Evolutionary conservation across 805 yeast species (phyloP).

Genomic region (Zygoascus bituminiphila): DNA sequence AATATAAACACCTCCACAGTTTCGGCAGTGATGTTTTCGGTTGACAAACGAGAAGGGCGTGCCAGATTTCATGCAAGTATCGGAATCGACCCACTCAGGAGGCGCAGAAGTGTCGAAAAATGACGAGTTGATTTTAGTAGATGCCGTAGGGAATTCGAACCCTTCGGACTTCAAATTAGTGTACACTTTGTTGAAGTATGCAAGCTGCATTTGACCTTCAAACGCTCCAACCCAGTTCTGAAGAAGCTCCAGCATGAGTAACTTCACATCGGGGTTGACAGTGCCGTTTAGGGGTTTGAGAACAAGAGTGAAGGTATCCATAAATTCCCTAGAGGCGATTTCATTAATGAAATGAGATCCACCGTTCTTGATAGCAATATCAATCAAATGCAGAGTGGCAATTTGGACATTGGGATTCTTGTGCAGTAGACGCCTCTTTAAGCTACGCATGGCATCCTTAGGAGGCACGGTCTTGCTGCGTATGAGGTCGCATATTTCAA

Average conservation of each 20-base stretch:
- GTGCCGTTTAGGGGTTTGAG: slow-evolving; percentile 29
- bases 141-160: slow-evolving; percentile 64
- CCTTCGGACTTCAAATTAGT: slow-evolving; percentile 51
- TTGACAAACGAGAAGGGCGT: slow-evolving; percentile 69
- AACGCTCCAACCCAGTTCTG: slow-evolving; percentile 76
- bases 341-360: slow-evolving; percentile 79
- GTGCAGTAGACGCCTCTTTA: slow-evolving; percentile 65
- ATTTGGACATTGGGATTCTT: slow-evolving; percentile 74
- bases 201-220: slow-evolving; percentile 54
- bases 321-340: slow-evolving; percentile 73
- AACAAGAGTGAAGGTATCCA: slow-evolving; percentile 58
- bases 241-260: slow-evolving; percentile 51
- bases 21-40: slow-evolving; percentile 92
- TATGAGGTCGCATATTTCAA: slow-evolving; percentile 82
- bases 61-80: slow-evolving; percentile 91
- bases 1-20: slow-evolving; percentile 93
- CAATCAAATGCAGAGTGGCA: slow-evolving; percentile 67
- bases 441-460: slow-evolving; percentile 74
- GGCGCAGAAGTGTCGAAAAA: slow-evolving; percentile 87
- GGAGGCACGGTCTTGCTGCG: slow-evolving; percentile 73
- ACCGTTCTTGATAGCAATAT: slow-evolving; percentile 85
- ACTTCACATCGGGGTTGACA: slow-evolving; percentile 47
- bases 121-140: slow-evolving; percentile 33
- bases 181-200: slow-evolving; percentile 56
- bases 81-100: slow-evolving; percentile 96